Evolutionary conservation across 208 protist species (phyloP).

Genomic region (Strigomonas galati): DNA sequence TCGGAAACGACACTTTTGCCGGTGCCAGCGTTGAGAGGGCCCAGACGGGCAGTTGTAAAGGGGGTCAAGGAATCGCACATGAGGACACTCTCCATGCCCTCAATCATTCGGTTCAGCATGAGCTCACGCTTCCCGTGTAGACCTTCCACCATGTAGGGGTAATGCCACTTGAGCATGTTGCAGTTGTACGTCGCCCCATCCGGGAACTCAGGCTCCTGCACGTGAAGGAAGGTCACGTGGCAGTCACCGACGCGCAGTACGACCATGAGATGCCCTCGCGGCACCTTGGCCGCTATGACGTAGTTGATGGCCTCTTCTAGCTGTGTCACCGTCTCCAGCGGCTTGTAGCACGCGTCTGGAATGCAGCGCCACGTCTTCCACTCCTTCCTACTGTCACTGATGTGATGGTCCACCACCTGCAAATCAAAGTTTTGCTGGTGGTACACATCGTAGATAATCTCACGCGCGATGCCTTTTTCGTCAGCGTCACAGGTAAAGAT

Average conservation of each 20-base stretch:
- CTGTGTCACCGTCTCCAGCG: constrained; percentile 59
- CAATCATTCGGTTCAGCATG: constrained; percentile 78
- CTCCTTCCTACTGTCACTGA: constrained; percentile 40
- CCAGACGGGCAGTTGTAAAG: constrained; percentile 59
- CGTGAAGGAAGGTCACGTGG: constrained; percentile 69
- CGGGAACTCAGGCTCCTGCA: constrained; percentile 68
- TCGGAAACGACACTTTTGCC: constrained; percentile 40
- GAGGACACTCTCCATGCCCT: constrained; percentile 73
- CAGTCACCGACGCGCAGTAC: constrained; percentile 85
- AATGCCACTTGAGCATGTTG: constrained; percentile 88
- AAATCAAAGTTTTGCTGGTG: constrained; percentile 24
- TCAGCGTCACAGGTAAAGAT: constrained; percentile 79
- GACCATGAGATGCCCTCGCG: constrained; percentile 81
- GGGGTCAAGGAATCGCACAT: constrained; percentile 67
- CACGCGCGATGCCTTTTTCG: constrained; percentile 39
- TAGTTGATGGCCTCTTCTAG: constrained; percentile 77
- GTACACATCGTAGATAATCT: constrained; percentile 73
- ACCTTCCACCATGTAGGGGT: constrained; percentile 72
- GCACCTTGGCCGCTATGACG: constrained; percentile 36
- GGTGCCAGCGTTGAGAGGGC: constrained; percentile 44
- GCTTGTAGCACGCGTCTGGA: constrained; percentile 57
- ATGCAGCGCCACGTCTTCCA: constrained; percentile 76
- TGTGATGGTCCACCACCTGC: constrained; percentile 43
- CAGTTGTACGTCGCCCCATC: constrained; percentile 67
- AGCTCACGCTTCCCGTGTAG: constrained; percentile 58